Evolutionary conservation across 257 asterid species (phyloP), one percentile per base, ranked within the genome.

Genomic region (Nicotiana obtusifolia): DNA sequence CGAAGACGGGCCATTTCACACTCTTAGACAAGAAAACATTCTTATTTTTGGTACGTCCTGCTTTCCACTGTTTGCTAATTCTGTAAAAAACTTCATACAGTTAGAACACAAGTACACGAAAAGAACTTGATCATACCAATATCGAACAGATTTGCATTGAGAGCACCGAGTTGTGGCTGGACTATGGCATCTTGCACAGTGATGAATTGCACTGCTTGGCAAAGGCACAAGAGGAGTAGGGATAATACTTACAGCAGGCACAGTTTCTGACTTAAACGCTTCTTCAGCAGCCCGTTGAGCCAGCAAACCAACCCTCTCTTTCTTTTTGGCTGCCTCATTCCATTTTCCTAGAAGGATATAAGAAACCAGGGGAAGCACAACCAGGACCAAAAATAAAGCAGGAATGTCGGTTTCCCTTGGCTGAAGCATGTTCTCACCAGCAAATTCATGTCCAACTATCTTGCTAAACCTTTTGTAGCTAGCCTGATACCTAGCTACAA

Each of bases 131-230:
- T 6, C 93, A 60, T 92, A 94, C 98, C 98, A 94, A 83, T 94
- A 94, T 85, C 97, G 91, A 87, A 89, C 89, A 49, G 95, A 88
- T 88, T 94, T 94, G 95, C 98, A 94, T 24, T 76, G 89, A 11
- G 93, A 87, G 90, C 98, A 92, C 81, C 97, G 97, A 82, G 97
- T 94, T 41, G 85, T 83, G 54, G 95, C 92, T 44, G 91, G 91
- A 87, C 87, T 85, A 44, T 62, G 89, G 91, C 98, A 94, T 83
- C 87, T 88, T 53, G 93, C 95, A 84, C 98, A 94, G 59, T 85
- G 88, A 86, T 78, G 97, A 86, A 82, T 81, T 22, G 89, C 84
- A 77, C 16, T 85, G 84, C 81, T 92, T 22, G 91, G 91, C 81
- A 89, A 67, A 82, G 88, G 88, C 62, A 82, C 59, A 17, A 81